Evolutionary conservation across 257 asterid species (phyloP).

Genomic region (Orobanche coerulescens): DNA sequence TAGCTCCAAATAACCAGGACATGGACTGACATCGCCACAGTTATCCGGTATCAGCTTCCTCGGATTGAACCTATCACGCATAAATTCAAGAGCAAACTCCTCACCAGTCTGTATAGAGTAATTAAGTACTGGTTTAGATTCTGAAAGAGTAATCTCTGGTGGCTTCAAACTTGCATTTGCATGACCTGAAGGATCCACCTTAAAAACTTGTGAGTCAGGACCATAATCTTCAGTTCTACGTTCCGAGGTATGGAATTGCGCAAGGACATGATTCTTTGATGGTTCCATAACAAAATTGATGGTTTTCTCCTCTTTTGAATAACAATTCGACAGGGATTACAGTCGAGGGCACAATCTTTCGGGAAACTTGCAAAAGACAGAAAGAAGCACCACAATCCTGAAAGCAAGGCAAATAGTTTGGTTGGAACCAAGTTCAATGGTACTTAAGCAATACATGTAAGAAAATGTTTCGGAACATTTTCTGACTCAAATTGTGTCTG

Average conservation of each 20-base stretch:
- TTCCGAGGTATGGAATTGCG: slow-evolving; percentile 33
- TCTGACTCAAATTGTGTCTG: slow-evolving; percentile 7
- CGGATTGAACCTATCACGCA: slow-evolving; percentile 59
- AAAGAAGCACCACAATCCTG: slow-evolving; percentile 35
- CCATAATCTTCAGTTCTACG: slow-evolving; percentile 30
- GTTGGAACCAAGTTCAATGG: slow-evolving; percentile 27
- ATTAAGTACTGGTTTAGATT: slow-evolving; percentile 54
- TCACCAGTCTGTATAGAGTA: slow-evolving; percentile 80
- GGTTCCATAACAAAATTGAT: slow-evolving; percentile 42
- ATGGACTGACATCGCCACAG: slow-evolving; percentile 38
- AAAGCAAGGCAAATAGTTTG: slow-evolving; percentile 25
- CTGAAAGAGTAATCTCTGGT: slow-evolving; percentile 31
- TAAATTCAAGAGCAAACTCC: slow-evolving; percentile 74
- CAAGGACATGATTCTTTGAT: slow-evolving; percentile 29
- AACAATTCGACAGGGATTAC: slow-evolving; percentile 21
- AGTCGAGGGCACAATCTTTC: slow-evolving; percentile 26
- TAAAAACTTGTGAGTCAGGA: slow-evolving; percentile 37
- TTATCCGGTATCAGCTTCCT: slow-evolving; percentile 33
- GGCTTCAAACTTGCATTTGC: slow-evolving; percentile 29
- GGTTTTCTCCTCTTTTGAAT: slow-evolving; percentile 18
- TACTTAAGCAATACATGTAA: slow-evolving; percentile 27
- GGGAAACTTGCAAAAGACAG: slow-evolving; percentile 28
- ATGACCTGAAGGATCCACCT: slow-evolving; percentile 35
- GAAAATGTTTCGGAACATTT: slow-evolving; percentile 24
- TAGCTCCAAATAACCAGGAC: slow-evolving; percentile 49